Evolutionary conservation across 768 basidiomycete species (phyloP), one percentile per base, ranked within the genome.

Genomic region (Naematelia aurantialba): DNA sequence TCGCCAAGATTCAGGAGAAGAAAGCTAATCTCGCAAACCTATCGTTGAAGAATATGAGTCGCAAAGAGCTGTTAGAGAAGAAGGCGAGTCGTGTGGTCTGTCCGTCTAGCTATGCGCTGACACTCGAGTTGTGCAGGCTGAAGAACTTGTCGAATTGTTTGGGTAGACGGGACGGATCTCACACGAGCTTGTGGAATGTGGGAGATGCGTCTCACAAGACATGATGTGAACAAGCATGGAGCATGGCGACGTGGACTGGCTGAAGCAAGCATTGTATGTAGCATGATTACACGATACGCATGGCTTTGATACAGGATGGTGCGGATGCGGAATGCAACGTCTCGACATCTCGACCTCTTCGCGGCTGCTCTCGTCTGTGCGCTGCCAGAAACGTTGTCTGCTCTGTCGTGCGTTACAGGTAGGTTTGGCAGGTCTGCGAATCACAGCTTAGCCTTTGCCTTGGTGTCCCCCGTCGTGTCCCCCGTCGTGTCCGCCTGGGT

Each of bases 1-100:
- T 99, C 68, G 82, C 97, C 50, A 88, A 91, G 78, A 91, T 98
- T 5, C 94, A 99, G 79, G 83, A 82, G 78, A 91, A 92, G 82
- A 99, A 99, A 80, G 89, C 88, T 14, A 89, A 87, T 64, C 79
- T 99, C 58, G 94, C 94, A 45, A 91, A 96, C 68, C 86, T 96
- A 85, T 93, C 94, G 3, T 82, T 96, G 45, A 90, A 89, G 65
- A 87, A 83, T 70, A 83, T 89, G 76, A 91, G 84, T 79, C 93
- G 94, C 75, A 84, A 87, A 42, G 93, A 98, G 71, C 79, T 98
- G 66, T 79, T 89, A 76, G 85, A 87, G 60, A 86, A 90, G 60
- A 86, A 93, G 60, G 81, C 91, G 83, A 63, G 70, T 66, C 8
- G 34, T 39, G 34, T 8, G 34, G 17, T 39, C 8, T 8, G 34